phyloP scores from a whole-genome alignment of 2,329 filamentous ascomycete species.

The Xylariaceae sp. region DNA sequence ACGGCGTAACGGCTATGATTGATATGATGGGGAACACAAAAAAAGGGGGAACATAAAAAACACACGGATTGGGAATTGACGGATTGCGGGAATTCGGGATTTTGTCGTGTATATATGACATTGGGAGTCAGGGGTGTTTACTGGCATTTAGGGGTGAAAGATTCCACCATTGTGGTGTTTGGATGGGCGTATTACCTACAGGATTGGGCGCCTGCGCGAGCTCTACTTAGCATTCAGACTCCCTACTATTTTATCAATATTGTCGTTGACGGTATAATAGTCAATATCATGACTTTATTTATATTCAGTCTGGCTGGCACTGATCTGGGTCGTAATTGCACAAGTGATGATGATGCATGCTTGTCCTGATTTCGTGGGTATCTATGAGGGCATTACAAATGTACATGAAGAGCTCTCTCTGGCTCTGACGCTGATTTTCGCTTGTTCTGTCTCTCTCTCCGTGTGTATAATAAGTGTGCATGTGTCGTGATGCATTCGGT shows the following conservation, averaged over 20 bases:
- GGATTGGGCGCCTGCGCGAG: neutral
- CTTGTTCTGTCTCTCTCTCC: neutral
- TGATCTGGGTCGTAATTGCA: neutral
- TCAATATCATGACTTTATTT: too few relatives aligned
- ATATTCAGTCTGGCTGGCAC: neutral
- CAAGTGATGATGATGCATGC: neutral
- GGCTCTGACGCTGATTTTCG: neutral
- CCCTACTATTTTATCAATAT: too few relatives aligned
- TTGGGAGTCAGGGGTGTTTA: neutral
- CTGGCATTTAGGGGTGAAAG: neutral
- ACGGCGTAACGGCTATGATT: neutral
- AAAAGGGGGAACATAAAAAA: neutral
- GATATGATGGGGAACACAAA: neutral
- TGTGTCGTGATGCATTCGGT: neutral
- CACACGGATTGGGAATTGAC: neutral
- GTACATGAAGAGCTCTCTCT: neutral
- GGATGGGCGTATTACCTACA: neutral
- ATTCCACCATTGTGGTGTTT: neutral
- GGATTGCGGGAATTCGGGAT: neutral
- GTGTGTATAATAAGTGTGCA: neutral
- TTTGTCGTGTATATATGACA: constrained; percentile 7
- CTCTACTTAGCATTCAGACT: too few relatives aligned
- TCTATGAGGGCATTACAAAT: neutral
- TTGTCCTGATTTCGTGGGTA: neutral
- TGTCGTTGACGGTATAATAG: too few relatives aligned